Percentiles rank a stretch among this genome's conserved stretches.
Conservation (phyloP, 2,329 filamentous ascomycete species). For the Cladosporium phlei region DNA sequence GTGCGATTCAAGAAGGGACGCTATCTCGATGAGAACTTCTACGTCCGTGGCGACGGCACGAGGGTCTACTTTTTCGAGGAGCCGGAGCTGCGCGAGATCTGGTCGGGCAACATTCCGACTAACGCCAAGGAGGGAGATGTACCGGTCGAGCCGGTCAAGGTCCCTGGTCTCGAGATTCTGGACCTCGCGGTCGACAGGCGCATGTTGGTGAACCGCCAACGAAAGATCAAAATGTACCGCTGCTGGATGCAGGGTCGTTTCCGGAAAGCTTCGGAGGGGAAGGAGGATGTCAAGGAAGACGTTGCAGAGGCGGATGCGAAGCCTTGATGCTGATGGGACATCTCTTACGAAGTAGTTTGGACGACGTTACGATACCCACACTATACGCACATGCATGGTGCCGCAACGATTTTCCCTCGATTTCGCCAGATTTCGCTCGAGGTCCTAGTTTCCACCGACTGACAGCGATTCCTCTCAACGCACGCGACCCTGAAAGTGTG, state of each 20-base stretch:
- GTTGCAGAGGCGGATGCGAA: background rate
- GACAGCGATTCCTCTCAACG: too few relatives aligned
- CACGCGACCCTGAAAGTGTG: too few relatives aligned
- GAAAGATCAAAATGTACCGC: conserved; percentile 94
- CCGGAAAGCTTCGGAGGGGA: conserved; percentile 47
- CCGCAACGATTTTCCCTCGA: too few relatives aligned
- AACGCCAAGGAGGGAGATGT: conserved; percentile 20
- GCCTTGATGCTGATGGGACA: too few relatives aligned
- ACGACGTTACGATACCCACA: conserved; percentile 6
- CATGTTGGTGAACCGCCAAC: conserved; percentile 84
- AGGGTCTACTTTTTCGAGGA: conserved; percentile 95
- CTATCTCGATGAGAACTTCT: conserved; percentile 95
- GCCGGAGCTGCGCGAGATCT: conserved; percentile 75
- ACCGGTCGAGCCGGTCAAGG: conserved; percentile 12
- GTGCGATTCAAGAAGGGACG: conserved; percentile 94
- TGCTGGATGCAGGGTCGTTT: conserved; percentile 92
- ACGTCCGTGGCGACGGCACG: conserved; percentile 90
- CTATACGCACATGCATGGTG: too few relatives aligned
- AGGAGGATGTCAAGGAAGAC: background rate
- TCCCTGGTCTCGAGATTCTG: conserved; percentile 58
- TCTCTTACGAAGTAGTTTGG: too few relatives aligned
- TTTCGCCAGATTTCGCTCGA: too few relatives aligned
- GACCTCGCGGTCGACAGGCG: conserved; percentile 81
- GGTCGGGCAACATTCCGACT: conserved; percentile 49
- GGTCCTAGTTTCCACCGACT: too few relatives aligned